Conservation (phyloP, 306 rosid species). For the Vigna angularis region DNA sequence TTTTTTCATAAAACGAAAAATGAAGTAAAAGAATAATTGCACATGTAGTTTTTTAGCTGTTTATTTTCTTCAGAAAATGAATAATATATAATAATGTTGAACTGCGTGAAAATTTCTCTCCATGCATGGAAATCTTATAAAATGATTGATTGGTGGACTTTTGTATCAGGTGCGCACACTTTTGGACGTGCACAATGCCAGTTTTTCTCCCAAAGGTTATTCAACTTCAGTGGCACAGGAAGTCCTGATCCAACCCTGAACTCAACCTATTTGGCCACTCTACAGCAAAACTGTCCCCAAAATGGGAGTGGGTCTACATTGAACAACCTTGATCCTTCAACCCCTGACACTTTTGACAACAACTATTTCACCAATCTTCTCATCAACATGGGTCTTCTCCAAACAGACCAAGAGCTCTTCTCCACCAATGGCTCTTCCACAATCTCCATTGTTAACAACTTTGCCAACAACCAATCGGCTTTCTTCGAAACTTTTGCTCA, state of each 20-base stretch:
- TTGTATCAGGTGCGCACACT: conserved; percentile 67
- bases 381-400: conserved; percentile 58
- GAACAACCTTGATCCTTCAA: conserved; percentile 57
- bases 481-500: conserved; percentile 65
- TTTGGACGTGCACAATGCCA: conserved; percentile 76
- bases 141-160: background rate
- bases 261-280: conserved; percentile 58
- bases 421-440: conserved; percentile 59
- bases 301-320: conserved; percentile 52
- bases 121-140: too few relatives aligned
- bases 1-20: too few relatives aligned
- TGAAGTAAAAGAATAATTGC: too few relatives aligned
- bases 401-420: conserved; percentile 65
- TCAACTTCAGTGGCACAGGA: conserved; percentile 57
- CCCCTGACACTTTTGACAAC: conserved; percentile 62
- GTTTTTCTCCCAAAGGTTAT: conserved; percentile 55
- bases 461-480: conserved; percentile 57
- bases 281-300: conserved; percentile 70
- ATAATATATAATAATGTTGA: too few relatives aligned
- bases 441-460: conserved; percentile 59
- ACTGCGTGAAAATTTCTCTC: too few relatives aligned
- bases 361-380: conserved; percentile 60
- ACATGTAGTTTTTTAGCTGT: too few relatives aligned
- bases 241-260: conserved; percentile 69
- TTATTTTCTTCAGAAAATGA: too few relatives aligned